Conservation (phyloP, 1,284 basidiomycete species). For the Rhizoctonia solani region DNA sequence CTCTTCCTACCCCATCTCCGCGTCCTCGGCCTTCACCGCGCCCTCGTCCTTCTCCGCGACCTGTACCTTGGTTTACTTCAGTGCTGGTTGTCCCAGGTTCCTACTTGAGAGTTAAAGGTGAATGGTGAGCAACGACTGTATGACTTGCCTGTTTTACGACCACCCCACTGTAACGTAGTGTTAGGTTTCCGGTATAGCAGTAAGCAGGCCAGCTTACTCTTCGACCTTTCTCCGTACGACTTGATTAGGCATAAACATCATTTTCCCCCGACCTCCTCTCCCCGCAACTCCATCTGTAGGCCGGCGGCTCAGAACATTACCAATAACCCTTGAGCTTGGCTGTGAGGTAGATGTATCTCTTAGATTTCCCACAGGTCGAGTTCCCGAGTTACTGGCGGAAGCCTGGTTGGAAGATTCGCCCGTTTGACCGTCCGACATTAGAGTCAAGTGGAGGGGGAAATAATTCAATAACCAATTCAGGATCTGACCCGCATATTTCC, state of each 20-base stretch:
- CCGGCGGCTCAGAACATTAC: slow-evolving; percentile 36
- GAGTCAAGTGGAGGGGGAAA: neutral
- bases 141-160: slow-evolving; percentile 1
- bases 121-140: neutral
- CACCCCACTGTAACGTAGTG: slow-evolving; percentile 7
- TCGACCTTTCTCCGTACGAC: slow-evolving; percentile 43
- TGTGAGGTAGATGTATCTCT: neutral
- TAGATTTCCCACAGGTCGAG: slow-evolving; percentile 14
- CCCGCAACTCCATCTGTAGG: slow-evolving; percentile 32
- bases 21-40: too few species aligned
- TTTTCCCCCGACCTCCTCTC: slow-evolving; percentile 39
- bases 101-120: slow-evolving; percentile 37
- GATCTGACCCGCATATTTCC: neutral
- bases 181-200: neutral
- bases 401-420: slow-evolving; percentile 23
- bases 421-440: slow-evolving; percentile 13
- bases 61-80: slow-evolving; percentile 47
- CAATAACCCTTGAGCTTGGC: slow-evolving; percentile 36
- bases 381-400: neutral
- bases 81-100: slow-evolving; percentile 22
- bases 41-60: too few species aligned
- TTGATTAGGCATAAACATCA: slow-evolving; percentile 49
- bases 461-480: neutral
- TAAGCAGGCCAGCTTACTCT: slow-evolving; percentile 28
- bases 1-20: slow-evolving; percentile 52